Evolutionary conservation across 2,329 filamentous ascomycete species (phyloP).

Genomic region (Bipolaris sorokiniana): DNA sequence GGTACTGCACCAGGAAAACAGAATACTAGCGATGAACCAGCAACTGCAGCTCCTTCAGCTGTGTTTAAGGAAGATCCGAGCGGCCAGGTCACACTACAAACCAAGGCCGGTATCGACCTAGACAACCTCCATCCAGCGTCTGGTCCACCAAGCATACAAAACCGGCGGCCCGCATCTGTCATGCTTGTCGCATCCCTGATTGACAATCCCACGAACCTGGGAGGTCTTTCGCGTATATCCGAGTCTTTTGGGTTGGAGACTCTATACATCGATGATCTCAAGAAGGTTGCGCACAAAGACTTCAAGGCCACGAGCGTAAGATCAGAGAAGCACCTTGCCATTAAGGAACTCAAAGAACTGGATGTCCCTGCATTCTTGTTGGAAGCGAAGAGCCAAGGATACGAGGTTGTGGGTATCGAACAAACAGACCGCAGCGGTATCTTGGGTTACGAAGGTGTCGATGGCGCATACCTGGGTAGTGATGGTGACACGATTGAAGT

Average conservation of each 20-base stretch:
- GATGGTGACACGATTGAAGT: not conserved
- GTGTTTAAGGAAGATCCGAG: not conserved
- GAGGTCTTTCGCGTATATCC: constrained; percentile 57
- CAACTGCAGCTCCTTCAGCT: not conserved
- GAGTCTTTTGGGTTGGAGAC: constrained; percentile 59
- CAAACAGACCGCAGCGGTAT: constrained; percentile 59
- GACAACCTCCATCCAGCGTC: constrained; percentile 33
- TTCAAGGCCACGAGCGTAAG: constrained; percentile 59
- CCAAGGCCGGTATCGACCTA: constrained; percentile 56
- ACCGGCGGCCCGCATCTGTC: constrained; percentile 43
- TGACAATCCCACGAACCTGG: constrained; percentile 58
- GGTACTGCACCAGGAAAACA: constrained; percentile 1
- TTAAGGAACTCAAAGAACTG: constrained; percentile 46
- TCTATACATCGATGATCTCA: constrained; percentile 53
- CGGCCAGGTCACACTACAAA: constrained; percentile 53
- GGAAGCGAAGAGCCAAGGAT: constrained; percentile 54
- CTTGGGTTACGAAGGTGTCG: constrained; percentile 43
- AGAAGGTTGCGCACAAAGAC: constrained; percentile 53
- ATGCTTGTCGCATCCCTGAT: constrained; percentile 59
- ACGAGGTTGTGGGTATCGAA: constrained; percentile 60
- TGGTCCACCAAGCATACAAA: constrained; percentile 26
- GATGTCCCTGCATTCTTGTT: constrained; percentile 49
- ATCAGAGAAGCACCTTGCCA: constrained; percentile 57
- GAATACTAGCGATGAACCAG: not conserved
- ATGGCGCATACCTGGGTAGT: not conserved